Evolutionary conservation across 2,329 filamentous ascomycete genomes (phyloP), one percentile per base, ranked within the genome.

Genomic region (Aureobasidium sp.): DNA sequence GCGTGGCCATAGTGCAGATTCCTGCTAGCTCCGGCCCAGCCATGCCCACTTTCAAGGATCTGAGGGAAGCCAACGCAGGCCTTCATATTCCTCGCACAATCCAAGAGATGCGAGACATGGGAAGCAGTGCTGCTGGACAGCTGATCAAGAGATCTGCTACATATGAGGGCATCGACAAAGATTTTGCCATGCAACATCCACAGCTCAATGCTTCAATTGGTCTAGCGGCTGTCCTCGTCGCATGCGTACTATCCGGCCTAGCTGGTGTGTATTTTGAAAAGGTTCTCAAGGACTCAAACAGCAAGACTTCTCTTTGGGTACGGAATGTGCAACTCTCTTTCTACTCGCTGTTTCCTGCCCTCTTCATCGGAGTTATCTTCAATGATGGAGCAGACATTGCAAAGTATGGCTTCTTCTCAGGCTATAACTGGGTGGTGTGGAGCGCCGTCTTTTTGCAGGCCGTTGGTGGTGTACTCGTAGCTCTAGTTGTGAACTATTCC

Each of bases 371-470:
- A 1, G 87, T 97, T 6, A 77, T 95, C 2, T 89, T 90, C 76
- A 89, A 91, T 66, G 94, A 99, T 67, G 94, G 93, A 29, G 84
- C 87, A 64, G 87, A 89, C 44, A 91, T 99, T 66, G 82, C 87
- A 29, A 85, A 88, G 73, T 86, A 90, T 65, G 94, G 94, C 14
- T 96, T 97, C 75, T 97, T 99, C 68, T 88, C 89, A 62, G 94
- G 94, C 2, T 99, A 97, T 76, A 97, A 96, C 72, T 88, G 85
- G 81, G 82, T 93, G 22, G 93, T 97, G 3, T 97, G 92, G 91
- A 81, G 85, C 5, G 89, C 91, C 5, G 89, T 97, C 67, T 72
- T 86, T 6, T 82, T 94, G 63, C 94, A 99, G 73, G 89, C 92
- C 0, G 76, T 87, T 39, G 92, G 92, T 36, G 94, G 93, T 27